A percentile compares a stretch with the other conserved stretches of the same genome.
Conservation (phyloP, 2,329 filamentous ascomycete genomes). For the Talaromyces sp. region DNA sequence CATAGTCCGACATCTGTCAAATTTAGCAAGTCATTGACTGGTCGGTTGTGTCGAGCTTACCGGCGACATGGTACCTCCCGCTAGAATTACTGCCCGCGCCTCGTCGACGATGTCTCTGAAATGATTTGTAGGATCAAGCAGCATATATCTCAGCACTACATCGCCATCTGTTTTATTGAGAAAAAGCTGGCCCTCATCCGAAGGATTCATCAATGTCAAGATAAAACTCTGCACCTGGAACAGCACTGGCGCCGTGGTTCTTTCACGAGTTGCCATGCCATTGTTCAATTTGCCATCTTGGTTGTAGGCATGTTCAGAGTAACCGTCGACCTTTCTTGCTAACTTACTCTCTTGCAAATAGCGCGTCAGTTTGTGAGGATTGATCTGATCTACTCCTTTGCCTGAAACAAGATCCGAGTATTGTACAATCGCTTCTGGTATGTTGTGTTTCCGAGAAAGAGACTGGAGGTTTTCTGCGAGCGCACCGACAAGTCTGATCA, state of each 20-base stretch:
- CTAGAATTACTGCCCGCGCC: conserved; percentile 81
- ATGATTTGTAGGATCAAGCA: conserved; percentile 86
- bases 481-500: conserved; percentile 77
- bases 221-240: conserved; percentile 68
- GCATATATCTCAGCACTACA: conserved; percentile 72
- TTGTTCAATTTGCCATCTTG: not conserved
- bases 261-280: conserved; percentile 21
- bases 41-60: conserved; percentile 34
- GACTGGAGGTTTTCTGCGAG: conserved; percentile 65
- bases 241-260: conserved; percentile 50
- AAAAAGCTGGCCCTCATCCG: conserved; percentile 61
- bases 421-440: conserved; percentile 64
- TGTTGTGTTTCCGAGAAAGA: conserved; percentile 40
- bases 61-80: conserved; percentile 95
- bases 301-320: conserved; percentile 60
- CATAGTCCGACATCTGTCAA: conserved; percentile 74
- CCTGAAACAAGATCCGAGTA: conserved; percentile 69
- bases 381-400: conserved; percentile 92
- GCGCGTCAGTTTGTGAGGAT: conserved; percentile 79
- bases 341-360: conserved; percentile 92
- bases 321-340: conserved; percentile 91
- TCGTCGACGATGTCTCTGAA: conserved; percentile 83
- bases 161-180: conserved; percentile 47
- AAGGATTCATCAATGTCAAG: conserved; percentile 78
- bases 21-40: not conserved